Conservation (phyloP, 805 yeast genomes). For the Monosporozyma siamensis region DNA sequence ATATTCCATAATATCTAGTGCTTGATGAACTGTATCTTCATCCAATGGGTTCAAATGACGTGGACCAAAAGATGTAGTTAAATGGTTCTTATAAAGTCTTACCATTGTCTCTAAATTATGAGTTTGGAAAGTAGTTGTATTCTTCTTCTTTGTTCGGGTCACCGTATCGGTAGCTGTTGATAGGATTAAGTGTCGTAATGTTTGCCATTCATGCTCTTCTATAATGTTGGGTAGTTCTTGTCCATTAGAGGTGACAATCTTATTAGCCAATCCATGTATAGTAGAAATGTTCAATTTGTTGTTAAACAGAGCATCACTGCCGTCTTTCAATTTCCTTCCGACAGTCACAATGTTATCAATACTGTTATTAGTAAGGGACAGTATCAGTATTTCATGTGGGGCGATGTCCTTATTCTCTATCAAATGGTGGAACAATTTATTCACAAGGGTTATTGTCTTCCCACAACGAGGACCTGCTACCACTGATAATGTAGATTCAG, state of each 20-base stretch:
- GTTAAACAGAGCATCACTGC: too few relatives aligned
- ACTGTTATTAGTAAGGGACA: conserved; percentile 63
- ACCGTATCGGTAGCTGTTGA: neutral
- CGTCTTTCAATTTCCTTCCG: too few relatives aligned
- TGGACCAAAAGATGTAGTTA: neutral
- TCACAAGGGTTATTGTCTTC: conserved; percentile 51
- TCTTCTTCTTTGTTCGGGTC: neutral
- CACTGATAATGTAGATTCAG: conserved; percentile 37
- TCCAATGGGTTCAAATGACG: neutral
- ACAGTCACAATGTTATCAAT: conserved; percentile 37
- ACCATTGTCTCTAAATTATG: neutral
- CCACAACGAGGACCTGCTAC: conserved; percentile 73
- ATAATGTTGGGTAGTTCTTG: conserved; percentile 34
- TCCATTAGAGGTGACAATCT: conserved; percentile 34
- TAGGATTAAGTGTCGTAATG: conserved; percentile 15
- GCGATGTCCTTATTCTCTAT: conserved; percentile 32
- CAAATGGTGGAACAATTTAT: conserved; percentile 38
- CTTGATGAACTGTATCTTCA: conserved; percentile 3
- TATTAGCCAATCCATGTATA: conserved; percentile 54
- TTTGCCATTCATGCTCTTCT: conserved; percentile 48
- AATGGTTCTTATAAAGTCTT: neutral
- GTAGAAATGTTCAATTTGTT: conserved; percentile 43
- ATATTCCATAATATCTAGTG: conserved; percentile 24
- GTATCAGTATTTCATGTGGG: conserved; percentile 49
- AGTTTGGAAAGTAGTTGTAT: neutral